Conservation (phyloP, 768 basidiomycete species). For the Gautieria morchelliformis region DNA sequence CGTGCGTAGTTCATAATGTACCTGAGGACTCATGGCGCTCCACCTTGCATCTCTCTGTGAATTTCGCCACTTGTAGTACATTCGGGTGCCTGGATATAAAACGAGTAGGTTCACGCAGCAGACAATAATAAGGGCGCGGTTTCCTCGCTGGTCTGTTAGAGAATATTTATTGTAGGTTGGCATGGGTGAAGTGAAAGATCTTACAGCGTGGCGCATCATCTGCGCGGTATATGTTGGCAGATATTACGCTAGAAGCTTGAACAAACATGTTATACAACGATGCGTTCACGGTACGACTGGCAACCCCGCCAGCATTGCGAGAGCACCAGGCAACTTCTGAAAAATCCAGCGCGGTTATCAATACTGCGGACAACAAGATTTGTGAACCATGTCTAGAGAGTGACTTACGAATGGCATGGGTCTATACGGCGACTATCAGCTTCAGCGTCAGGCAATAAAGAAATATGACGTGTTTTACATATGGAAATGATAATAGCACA, state of each 20-base stretch:
- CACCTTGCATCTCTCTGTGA: conserved; percentile 42
- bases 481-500: conserved; percentile 36
- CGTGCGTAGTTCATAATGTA: not conserved
- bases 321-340: conserved; percentile 51
- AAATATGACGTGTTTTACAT: conserved; percentile 14
- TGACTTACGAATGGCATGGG: conserved; percentile 33
- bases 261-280: conserved; percentile 53
- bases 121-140: conserved; percentile 44
- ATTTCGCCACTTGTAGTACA: conserved; percentile 53
- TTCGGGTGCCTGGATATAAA: conserved; percentile 44
- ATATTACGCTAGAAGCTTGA: conserved; percentile 35
- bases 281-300: conserved; percentile 49
- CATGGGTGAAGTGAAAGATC: conserved; percentile 9
- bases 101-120: conserved; percentile 39
- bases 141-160: conserved; percentile 44
- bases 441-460: conserved; percentile 9
- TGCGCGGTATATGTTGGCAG: conserved; percentile 46
- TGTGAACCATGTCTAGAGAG: not conserved
- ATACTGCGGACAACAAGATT: not conserved
- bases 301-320: conserved; percentile 49
- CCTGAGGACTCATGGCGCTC: conserved; percentile 44
- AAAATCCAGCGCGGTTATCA: conserved; percentile 20
- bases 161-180: not conserved
- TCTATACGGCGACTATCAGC: conserved; percentile 19
- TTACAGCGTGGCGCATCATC: conserved; percentile 50